Evolutionary conservation across 2,329 filamentous ascomycete species (phyloP).

Genomic region (Pezicula radicicola): DNA sequence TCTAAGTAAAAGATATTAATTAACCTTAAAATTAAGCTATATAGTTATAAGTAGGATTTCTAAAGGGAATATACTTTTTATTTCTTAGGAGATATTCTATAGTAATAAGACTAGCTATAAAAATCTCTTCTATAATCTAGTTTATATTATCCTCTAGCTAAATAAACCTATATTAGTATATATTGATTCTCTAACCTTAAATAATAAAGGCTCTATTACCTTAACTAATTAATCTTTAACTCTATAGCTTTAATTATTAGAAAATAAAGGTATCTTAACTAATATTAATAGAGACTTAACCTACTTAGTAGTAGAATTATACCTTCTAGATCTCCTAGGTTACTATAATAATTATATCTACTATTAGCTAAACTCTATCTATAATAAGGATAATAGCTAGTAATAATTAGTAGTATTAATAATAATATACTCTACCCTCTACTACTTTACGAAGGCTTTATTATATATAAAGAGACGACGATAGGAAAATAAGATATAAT

Average conservation of each 20-base stretch:
- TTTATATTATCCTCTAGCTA: neutral
- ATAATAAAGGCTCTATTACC: neutral
- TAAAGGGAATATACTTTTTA: neutral
- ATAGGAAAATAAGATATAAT: too few species aligned
- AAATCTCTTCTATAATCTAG: neutral
- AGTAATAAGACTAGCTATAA: neutral
- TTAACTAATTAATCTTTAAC: neutral
- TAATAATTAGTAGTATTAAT: slow-evolving; percentile 28
- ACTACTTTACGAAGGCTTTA: slow-evolving; percentile 21
- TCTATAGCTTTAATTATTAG: neutral
- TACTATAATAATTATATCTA: slow-evolving; percentile 32
- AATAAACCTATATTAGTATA: neutral
- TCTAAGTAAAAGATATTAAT: neutral
- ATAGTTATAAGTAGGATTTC: neutral
- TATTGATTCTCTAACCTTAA: neutral
- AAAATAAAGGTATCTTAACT: neutral
- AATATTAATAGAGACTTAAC: slow-evolving; percentile 19
- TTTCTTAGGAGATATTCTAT: neutral
- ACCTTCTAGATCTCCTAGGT: slow-evolving; percentile 27
- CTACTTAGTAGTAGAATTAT: slow-evolving; percentile 28
- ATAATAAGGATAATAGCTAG: slow-evolving; percentile 24
- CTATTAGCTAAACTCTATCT: slow-evolving; percentile 30
- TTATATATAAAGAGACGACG: too few species aligned
- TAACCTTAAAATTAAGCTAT: neutral
- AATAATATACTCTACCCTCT: slow-evolving; percentile 23